Base-by-base conservation (phyloP, 345 rosid species). In the Populus tremula region DNA sequence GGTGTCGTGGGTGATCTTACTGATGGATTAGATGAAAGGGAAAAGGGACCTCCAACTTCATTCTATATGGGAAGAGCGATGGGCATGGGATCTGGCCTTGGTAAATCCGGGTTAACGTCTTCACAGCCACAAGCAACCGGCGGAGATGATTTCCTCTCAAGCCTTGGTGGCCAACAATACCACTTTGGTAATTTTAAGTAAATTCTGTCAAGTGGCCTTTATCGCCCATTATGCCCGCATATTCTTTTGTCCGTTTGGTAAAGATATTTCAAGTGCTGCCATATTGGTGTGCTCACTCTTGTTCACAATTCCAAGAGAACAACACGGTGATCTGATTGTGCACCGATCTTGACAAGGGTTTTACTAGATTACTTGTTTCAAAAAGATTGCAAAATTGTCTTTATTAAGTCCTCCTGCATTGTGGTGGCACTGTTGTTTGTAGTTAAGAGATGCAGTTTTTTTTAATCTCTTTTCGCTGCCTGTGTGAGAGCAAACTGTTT, bases 21-120 rank as follows among this genome's bases (percentile, higher is more conserved):
- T 47, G 92, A 84, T 43, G 81, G 82, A 41, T 75, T 81, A 9
- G 91, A 88, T 67, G 98, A 92, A 72, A 89, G 80, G 80, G 90
- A 86, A 70, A 93, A 87, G 84, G 91, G 89, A 21, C 88, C 89
- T 47, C 84, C 88, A 18, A 66, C 97, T 69, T 75, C 97, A 7
- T 82, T 88, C 79, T 86, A 88, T 82, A 89, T 90, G 92, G 98
- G 98, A 45, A 91, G 92, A 86, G 95, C 99, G 1, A 94, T 94
- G 97, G 97, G 97, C 23, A 70, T 87, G 7, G 93, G 97, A 54
- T 84, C 96, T 2, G 97, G 98, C 72, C 89, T 93, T 7, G 89
- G 95, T 76, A 90, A 81, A 74, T 85, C 95, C 5, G 90, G 92
- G 39, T 74, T 90, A 56, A 50, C 87, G 64, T 71, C 90, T 56